Conservation (phyloP, 2,329 filamentous ascomycete species). For the Hymenoscyphus fructigenus region DNA sequence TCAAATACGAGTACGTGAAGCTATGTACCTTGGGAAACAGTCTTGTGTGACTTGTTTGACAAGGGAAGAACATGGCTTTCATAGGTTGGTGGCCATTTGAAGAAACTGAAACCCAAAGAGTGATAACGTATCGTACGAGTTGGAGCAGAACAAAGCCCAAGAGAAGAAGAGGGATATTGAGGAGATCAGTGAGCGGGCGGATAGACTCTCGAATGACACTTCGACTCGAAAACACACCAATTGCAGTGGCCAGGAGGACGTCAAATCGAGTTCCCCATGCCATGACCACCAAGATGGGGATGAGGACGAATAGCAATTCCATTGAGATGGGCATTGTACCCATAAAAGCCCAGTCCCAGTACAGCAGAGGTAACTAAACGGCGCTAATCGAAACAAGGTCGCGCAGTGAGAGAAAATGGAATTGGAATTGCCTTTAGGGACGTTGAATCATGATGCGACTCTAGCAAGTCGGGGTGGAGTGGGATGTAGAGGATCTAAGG, state of each 20-base stretch:
- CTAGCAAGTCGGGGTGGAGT: not conserved
- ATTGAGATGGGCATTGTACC: not conserved
- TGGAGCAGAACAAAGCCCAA: conserved; percentile 23
- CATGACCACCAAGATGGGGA: conserved; percentile 1
- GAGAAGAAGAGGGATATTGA: conserved; percentile 19
- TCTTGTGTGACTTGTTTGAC: conserved; percentile 62
- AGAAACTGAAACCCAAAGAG: conserved; percentile 17
- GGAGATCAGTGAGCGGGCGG: conserved; percentile 14
- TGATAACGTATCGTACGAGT: conserved; percentile 22
- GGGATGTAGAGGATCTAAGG: not conserved
- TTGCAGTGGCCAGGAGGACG: not conserved
- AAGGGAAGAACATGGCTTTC: conserved; percentile 59
- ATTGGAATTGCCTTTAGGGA: not conserved
- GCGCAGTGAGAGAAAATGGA: not conserved
- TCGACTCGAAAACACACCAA: not conserved
- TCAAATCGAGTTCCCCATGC: conserved; percentile 9
- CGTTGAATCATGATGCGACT: not conserved
- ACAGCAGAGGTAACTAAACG: not conserved
- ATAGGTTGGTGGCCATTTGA: conserved; percentile 16
- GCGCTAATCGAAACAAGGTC: not conserved
- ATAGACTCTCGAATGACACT: conserved; percentile 8
- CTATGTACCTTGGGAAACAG: conserved; percentile 66
- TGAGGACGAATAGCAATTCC: not conserved
- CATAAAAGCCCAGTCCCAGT: not conserved
- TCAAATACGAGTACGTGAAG: conserved; percentile 70